Evolutionary conservation across 345 rosid species (phyloP).

Genomic region (Aquilaria malaccensis): DNA sequence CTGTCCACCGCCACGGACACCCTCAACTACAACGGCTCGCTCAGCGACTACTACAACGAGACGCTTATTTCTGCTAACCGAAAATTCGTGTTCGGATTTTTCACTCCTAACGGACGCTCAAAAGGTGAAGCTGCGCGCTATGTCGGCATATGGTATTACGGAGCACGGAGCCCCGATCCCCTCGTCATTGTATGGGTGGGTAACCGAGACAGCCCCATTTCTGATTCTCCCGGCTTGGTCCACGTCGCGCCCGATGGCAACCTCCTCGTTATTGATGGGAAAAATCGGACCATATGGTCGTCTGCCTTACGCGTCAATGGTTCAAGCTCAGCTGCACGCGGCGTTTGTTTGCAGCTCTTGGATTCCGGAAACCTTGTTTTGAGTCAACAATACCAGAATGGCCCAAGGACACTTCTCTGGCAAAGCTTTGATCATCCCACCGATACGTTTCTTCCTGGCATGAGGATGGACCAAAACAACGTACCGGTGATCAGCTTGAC

Average conservation of each 20-base stretch:
- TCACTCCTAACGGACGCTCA: too few species aligned
- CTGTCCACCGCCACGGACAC: too few species aligned
- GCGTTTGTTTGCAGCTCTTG: not conserved
- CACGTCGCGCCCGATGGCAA: not conserved
- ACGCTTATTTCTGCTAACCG: too few species aligned
- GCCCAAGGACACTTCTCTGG: not conserved
- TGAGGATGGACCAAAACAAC: constrained; percentile 13
- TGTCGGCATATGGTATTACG: too few species aligned
- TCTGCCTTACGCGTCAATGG: not conserved
- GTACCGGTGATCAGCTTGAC: not conserved
- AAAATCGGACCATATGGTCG: constrained; percentile 1
- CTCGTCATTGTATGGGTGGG: too few species aligned
- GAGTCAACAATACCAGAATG: not conserved
- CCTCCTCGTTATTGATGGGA: constrained; percentile 2
- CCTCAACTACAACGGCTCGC: too few species aligned
- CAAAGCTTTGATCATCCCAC: constrained; percentile 12
- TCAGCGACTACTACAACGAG: too few species aligned
- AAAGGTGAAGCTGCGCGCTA: too few species aligned
- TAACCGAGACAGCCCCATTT: too few species aligned
- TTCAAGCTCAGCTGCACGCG: not conserved
- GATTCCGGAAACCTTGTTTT: constrained; percentile 10
- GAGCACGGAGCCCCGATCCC: too few species aligned
- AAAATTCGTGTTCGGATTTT: too few species aligned
- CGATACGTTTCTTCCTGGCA: constrained; percentile 15
- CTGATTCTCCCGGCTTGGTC: too few species aligned